Base-by-base conservation (phyloP, 495 filamentous ascomycete genomes). In the Tuber brumale region DNA sequence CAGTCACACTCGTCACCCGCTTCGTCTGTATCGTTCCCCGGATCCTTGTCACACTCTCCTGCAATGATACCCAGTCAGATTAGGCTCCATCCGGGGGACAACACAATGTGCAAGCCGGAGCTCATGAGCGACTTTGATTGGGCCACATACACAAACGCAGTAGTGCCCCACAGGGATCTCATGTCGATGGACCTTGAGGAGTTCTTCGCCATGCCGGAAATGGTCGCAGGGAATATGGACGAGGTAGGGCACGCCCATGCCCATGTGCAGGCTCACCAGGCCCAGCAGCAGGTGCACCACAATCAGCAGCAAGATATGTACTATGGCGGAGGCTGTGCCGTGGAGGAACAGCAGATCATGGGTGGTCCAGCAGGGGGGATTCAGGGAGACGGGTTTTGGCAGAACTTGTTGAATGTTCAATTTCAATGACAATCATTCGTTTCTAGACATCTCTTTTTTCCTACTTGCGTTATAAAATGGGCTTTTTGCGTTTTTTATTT, bases 361-460 rank as follows among this genome's bases (percentile, higher is more conserved):
- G 66, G 73, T 71, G 45, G 76, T 12, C 41, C 51, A 35, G 74
- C 74, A 75, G 72, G 75, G 16, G 57, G 10, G 7, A 61, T 66
- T 18, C 57, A 66, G 57, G 27, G 57, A 7, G 81, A 82, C 70
- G 79, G 75, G 41, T 82, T 82, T 71, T 82, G 81, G 81, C 81
- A 82, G 70, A 82, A 82, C 75, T 76, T 82, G 72, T 79, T 82
- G 72, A 79, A 79, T 45, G 81, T 82, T n/a, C 81, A 82, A 23
- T 80, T 80, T 69, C 79, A 80, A 45, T 80, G 70, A 80, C 45
- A 69, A 14, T 66, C 57, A 6, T 35, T 66, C 57, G 35, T 66
- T 70, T 70, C 37, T 37, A 10, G 44, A 6, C 3, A 16, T 45
- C 5, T 44, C 9, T 23, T 70, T 70, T 41, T 9, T 23, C 35